Evolutionary conservation across 371 early-diverging fungal genomes (phyloP), one percentile per base, ranked within the genome.

Genomic region (Lichtheimia ramosa): DNA sequence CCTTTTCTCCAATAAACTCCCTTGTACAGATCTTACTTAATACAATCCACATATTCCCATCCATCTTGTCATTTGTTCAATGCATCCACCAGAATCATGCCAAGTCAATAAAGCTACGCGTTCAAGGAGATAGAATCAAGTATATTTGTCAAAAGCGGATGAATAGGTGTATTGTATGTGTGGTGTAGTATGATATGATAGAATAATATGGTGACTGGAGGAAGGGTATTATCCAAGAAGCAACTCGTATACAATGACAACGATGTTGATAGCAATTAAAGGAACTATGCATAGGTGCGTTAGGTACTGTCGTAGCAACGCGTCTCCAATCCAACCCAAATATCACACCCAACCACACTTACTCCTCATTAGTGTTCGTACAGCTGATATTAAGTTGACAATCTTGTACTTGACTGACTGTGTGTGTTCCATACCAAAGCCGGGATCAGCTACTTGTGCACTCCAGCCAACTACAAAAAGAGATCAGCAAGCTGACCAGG

Each of bases 311-410:
- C 34, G 10, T n/a, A 40, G 28, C 41, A 23, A 28, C 23, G 20
- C n/a, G 13, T 16, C 15, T 46, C 23, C n/a, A n/a, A n/a, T n/a
- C n/a, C n/a, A n/a, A n/a, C n/a, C 25, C 23, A 41, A 14, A 1
- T 13, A 5, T 5, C 16, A 18, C 54, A 3, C 5, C 7, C 21
- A 28, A 21, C n/a, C 15, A 25, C 13, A 81, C 84, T 66, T 87
- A 95, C 95, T 89, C 83, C 96, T 75, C 82, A 95, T 84, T 48
- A 97, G 72, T 42, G 96, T 97, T 73, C 96, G 81, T 28, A 95
- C 91, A 0, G 97, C 96, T 0, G 93, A 89, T 65, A 97, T 93
- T 43, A 96, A 82, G 69, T 90, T 90, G 69, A 97, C 83, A 42
- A 96, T 71, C 64, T 91, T 90, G 50, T 82, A 77, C 67, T 93